Evolutionary conservation across 2,329 filamentous ascomycete species (phyloP).

Genomic region (Fusarium gaditjirri): DNA sequence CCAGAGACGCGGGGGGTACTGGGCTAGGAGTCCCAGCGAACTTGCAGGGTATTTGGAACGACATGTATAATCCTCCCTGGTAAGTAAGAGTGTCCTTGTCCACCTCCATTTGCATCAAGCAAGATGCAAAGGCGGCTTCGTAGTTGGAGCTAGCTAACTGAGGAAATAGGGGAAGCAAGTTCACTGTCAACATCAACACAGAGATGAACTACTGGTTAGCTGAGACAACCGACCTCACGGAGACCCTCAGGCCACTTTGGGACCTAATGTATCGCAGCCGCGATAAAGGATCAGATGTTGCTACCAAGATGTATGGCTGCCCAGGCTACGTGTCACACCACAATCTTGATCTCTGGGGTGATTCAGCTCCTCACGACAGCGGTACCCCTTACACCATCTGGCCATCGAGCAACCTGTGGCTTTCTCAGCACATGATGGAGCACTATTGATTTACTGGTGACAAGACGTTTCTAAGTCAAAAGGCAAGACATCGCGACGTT

Average conservation of each 20-base stretch:
- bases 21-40: neutral
- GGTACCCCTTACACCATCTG: neutral
- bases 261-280: neutral
- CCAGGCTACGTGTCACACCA: neutral
- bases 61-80: neutral
- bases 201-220: neutral
- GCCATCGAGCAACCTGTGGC: neutral
- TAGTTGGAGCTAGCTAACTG: fast-evolving
- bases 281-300: neutral
- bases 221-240: neutral
- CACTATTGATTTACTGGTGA: neutral
- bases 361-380: neutral
- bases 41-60: neutral
- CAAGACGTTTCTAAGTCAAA: neutral
- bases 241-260: neutral
- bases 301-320: neutral
- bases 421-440: neutral
- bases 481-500: neutral
- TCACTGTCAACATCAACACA: neutral
- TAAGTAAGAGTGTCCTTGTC: no score
- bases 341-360: neutral
- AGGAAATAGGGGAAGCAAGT: neutral
- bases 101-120: no score
- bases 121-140: no score
- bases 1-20: neutral